phyloP scores from a whole-genome alignment of 108 stramenopile genomes.

The Cyclostephanos tholiformis region DNA sequence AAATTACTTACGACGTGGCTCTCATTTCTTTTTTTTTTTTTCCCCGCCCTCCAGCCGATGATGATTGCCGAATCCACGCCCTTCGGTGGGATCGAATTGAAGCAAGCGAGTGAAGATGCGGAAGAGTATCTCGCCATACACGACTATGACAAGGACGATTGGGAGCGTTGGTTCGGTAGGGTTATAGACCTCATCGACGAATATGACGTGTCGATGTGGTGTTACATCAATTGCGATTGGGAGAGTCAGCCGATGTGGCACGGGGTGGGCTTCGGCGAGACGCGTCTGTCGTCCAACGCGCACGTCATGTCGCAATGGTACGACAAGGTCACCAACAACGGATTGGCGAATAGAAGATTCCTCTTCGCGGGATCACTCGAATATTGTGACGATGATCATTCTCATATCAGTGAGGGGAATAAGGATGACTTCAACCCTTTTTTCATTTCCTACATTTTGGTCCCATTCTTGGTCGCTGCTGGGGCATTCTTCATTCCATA shows the following conservation, averaged over 20 bases:
- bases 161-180: conserved; percentile 81
- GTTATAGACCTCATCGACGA: conserved; percentile 69
- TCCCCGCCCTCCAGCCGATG: conserved; percentile 65
- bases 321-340: conserved; percentile 50
- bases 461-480: conserved; percentile 40
- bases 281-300: conserved; percentile 60
- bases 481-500: conserved; percentile 43
- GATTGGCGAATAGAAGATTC: conserved; percentile 34
- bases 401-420: background rate
- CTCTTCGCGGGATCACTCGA: conserved; percentile 48
- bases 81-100: conserved; percentile 77
- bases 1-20: background rate
- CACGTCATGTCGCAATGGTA: conserved; percentile 67
- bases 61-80: conserved; percentile 95
- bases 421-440: conserved; percentile 15
- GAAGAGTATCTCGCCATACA: conserved; percentile 1
- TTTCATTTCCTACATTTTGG: conserved; percentile 31
- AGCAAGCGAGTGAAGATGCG: conserved; percentile 35
- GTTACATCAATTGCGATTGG: conserved; percentile 93
- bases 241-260: conserved; percentile 85
- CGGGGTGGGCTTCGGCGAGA: conserved; percentile 85
- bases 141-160: conserved; percentile 41
- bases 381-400: conserved; percentile 24
- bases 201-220: conserved; percentile 87
- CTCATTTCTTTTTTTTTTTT: background rate